Evolutionary conservation across 371 early-diverging fungal genomes (phyloP).

Genomic region (Rhizomucor pusillus): DNA sequence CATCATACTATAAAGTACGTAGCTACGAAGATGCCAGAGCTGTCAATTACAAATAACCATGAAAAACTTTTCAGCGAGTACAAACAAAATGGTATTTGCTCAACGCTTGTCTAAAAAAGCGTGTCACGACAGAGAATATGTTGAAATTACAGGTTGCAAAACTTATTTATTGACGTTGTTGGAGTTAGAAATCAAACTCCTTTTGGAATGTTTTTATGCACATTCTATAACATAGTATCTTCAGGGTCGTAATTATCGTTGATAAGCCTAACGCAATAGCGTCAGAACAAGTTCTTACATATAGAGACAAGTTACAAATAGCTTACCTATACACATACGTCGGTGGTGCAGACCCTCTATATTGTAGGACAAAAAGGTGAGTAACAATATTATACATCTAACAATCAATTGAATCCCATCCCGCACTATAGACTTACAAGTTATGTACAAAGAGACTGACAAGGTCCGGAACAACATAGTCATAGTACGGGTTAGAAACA

Average conservation of each 20-base stretch:
- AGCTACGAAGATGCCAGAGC: too few species aligned
- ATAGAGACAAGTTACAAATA: background rate
- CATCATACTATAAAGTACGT: too few species aligned
- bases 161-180: too few species aligned
- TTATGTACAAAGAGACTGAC: conserved; percentile 91
- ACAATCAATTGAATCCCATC: too few species aligned
- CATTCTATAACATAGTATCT: conserved; percentile 27
- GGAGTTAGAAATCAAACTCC: too few species aligned
- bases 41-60: too few species aligned
- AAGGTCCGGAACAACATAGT: conserved; percentile 87
- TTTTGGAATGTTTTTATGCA: too few species aligned
- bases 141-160: too few species aligned
- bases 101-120: too few species aligned
- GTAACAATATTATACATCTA: background rate
- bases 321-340: conserved; percentile 43
- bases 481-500: conserved; percentile 82
- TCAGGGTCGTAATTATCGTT: conserved; percentile 71
- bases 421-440: conserved; percentile 56
- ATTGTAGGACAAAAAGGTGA: background rate
- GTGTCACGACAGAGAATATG: too few species aligned
- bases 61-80: too few species aligned
- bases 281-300: background rate
- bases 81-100: too few species aligned
- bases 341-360: conserved; percentile 48
- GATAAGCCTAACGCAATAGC: conserved; percentile 69